These are phyloP conservation scores for Rickenella mellea DNA, from an alignment of 768 basidiomycete genomes.

Conservation along the genomic window DNA sequence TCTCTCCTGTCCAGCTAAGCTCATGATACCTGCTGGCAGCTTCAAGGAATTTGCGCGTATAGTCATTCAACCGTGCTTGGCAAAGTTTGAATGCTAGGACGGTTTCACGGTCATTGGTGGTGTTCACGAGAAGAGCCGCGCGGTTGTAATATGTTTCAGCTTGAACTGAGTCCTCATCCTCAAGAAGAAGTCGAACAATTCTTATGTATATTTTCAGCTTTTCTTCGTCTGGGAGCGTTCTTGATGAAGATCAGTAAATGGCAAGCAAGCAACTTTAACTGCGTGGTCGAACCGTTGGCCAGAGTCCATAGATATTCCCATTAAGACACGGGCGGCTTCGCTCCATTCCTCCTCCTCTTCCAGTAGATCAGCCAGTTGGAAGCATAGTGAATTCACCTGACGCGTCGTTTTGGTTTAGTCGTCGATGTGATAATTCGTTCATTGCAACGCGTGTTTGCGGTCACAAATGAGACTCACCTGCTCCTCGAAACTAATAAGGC, in stretches of 20 bases:
- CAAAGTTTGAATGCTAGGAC: slow-evolving; percentile 82
- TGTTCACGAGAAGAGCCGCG: slow-evolving; percentile 82
- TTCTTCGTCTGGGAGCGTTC: slow-evolving; percentile 67
- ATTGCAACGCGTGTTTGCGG: no score
- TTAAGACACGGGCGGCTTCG: slow-evolving; percentile 84
- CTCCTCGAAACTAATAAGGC: slow-evolving; percentile 89
- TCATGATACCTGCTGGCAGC: slow-evolving; percentile 93
- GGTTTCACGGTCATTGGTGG: slow-evolving; percentile 69
- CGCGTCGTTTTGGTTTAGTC: slow-evolving; percentile 1
- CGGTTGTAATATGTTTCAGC: slow-evolving; percentile 99
- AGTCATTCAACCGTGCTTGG: slow-evolving; percentile 92
- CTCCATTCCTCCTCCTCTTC: slow-evolving; percentile 91
- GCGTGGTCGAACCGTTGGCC: slow-evolving; percentile 57
- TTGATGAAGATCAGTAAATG: slow-evolving; percentile 17
- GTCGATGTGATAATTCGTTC: background rate
- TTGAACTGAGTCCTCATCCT: slow-evolving; percentile 94
- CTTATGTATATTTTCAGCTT: slow-evolving; percentile 88
- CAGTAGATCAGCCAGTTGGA: slow-evolving; percentile 84
- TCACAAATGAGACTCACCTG: slow-evolving; percentile 66
- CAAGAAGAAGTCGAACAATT: slow-evolving; percentile 86
- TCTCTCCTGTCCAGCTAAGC: slow-evolving; percentile 80
- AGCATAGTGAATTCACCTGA: slow-evolving; percentile 75
- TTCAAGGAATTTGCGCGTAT: slow-evolving; percentile 85
- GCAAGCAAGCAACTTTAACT: slow-evolving; percentile 3
- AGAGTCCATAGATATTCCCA: slow-evolving; percentile 87